A percentile compares a stretch with the other conserved stretches of the same genome.
Evolutionary conservation across 148 eudicot species (phyloP).

Genomic region (Persicaria maculosa): DNA sequence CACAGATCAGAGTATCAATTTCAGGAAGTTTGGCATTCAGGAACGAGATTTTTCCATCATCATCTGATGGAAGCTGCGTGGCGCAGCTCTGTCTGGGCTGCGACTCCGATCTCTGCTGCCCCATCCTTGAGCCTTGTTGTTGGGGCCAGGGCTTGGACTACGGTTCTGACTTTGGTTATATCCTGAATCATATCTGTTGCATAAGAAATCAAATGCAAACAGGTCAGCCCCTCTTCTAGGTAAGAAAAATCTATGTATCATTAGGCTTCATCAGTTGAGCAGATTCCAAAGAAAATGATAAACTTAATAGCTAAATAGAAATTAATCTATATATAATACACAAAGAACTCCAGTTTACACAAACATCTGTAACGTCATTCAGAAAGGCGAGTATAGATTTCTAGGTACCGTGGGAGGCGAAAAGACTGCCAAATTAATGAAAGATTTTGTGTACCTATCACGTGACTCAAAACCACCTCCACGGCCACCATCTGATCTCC

Average conservation of each 20-base stretch:
- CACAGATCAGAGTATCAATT: not conserved
- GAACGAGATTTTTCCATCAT: constrained; percentile 47
- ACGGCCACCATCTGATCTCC: constrained; percentile 17
- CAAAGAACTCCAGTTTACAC: not conserved
- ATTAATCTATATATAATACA: not conserved
- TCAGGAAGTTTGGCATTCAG: not conserved
- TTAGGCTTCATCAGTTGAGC: not conserved
- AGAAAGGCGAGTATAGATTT: not conserved
- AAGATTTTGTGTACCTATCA: constrained; percentile 34
- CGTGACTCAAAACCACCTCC: constrained; percentile 32
- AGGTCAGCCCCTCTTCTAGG: too few species aligned
- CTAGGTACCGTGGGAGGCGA: constrained; percentile 13
- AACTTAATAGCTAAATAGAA: not conserved
- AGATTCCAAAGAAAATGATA: not conserved
- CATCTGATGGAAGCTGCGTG: constrained; percentile 50
- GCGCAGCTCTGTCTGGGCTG: constrained; percentile 36
- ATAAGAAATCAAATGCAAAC: too few species aligned
- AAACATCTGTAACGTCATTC: not conserved
- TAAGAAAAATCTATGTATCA: too few species aligned
- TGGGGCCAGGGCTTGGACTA: constrained; percentile 29
- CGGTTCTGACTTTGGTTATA: constrained; percentile 2
- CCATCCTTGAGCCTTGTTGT: constrained; percentile 39
- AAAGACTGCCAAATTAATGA: not conserved
- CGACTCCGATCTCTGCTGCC: constrained; percentile 41
- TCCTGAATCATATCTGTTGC: not conserved